These are phyloP conservation scores for Peniophora sp. DNA, from an alignment of 1,284 basidiomycete species.

Conservation along the genomic window DNA sequence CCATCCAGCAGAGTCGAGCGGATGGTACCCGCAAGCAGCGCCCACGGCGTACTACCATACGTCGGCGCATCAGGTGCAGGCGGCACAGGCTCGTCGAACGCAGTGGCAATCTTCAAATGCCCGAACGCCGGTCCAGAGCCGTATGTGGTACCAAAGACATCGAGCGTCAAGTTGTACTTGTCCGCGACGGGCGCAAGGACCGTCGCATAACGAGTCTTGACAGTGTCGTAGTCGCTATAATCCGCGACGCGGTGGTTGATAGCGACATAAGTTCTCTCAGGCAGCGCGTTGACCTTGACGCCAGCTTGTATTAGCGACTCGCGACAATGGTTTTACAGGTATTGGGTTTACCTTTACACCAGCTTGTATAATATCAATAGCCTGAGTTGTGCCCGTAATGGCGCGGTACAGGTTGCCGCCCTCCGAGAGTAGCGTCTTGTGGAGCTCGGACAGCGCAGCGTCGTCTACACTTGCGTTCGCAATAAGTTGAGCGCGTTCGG, in stretches of 20 bases:
- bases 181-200: constrained; percentile 24
- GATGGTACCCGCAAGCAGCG: constrained; percentile 26
- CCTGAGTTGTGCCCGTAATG: constrained; percentile 43
- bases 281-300: constrained; percentile 38
- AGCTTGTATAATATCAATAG: constrained; percentile 37
- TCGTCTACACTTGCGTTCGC: constrained; percentile 19
- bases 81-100: constrained; percentile 26
- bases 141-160: constrained; percentile 29
- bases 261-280: constrained; percentile 27
- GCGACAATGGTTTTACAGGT: constrained; percentile 24
- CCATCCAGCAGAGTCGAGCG: background rate
- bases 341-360: too few relatives aligned
- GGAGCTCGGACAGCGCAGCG: background rate
- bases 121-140: constrained; percentile 2
- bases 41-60: constrained; percentile 28
- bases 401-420: constrained; percentile 1
- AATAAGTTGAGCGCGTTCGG: constrained; percentile 19
- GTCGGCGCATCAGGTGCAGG: constrained; percentile 40
- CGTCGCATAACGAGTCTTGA: constrained; percentile 19
- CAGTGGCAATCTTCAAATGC: constrained; percentile 18
- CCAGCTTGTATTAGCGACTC: constrained; percentile 39
- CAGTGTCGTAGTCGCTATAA: constrained; percentile 18
- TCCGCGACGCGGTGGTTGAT: constrained; percentile 43
- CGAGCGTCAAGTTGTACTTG: constrained; percentile 37
- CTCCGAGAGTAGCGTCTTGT: constrained; percentile 6